Conservation (phyloP, 108 stramenopile genomes). For the Aurantiochytrium sp. region DNA sequence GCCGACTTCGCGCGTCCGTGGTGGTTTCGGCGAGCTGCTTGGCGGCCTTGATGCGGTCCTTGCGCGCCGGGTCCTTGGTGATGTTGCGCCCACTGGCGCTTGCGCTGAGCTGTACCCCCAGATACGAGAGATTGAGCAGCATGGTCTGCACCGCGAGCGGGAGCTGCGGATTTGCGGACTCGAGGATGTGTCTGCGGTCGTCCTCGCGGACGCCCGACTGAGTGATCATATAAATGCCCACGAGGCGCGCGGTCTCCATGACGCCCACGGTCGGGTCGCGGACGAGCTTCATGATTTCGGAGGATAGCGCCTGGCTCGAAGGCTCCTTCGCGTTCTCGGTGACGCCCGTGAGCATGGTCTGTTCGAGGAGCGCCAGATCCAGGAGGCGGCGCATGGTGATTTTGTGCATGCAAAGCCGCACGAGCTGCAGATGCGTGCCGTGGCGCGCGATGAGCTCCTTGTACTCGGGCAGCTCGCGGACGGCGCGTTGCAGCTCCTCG, state of each 20-base stretch:
- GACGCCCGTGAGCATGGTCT: slow-evolving; percentile 82
- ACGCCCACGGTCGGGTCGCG: not conserved
- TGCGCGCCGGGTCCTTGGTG: not conserved
- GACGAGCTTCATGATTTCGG: slow-evolving; percentile 49
- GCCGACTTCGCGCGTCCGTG: not conserved
- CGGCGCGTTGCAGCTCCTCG: slow-evolving; percentile 78
- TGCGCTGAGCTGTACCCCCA: not conserved
- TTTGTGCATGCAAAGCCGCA: slow-evolving; percentile 83
- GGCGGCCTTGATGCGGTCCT: not conserved
- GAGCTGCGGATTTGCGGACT: not conserved
- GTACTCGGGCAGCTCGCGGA: slow-evolving; percentile 87
- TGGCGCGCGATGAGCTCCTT: slow-evolving; percentile 84
- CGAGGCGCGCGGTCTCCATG: slow-evolving; percentile 1
- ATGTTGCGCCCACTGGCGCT: not conserved
- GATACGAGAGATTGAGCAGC: slow-evolving; percentile 10
- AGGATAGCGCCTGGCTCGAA: slow-evolving; percentile 63
- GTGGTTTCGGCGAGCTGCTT: not conserved
- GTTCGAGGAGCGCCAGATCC: slow-evolving; percentile 79
- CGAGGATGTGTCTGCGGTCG: not conserved
- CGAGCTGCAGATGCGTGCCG: slow-evolving; percentile 83
- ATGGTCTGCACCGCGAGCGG: not conserved
- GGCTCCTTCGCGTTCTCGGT: slow-evolving; percentile 71
- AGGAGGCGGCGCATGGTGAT: slow-evolving; percentile 66
- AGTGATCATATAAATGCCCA: slow-evolving; percentile 31
- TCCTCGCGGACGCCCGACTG: slow-evolving; percentile 15